Evolutionary conservation across 2,329 filamentous ascomycete species (phyloP).

Genomic region (Aspergillus ochraceoroseus): DNA sequence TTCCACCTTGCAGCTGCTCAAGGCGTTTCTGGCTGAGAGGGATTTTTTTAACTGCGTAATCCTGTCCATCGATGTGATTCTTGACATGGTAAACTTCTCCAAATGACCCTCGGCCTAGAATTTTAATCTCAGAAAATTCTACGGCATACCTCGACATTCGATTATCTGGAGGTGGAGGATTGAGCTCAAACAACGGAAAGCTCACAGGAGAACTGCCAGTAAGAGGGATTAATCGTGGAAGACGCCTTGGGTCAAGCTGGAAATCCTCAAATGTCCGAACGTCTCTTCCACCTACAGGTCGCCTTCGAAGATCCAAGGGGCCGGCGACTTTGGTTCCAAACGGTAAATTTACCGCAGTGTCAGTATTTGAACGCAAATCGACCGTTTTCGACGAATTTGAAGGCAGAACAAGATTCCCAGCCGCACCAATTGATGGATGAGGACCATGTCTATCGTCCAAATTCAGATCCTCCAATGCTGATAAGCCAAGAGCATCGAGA

Average conservation of each 20-base stretch:
- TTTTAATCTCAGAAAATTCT: constrained; percentile 51
- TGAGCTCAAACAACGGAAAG: constrained; percentile 29
- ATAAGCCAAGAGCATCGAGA: constrained; percentile 39
- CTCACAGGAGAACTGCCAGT: constrained; percentile 32
- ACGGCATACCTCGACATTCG: constrained; percentile 44
- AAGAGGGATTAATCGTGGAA: constrained; percentile 24
- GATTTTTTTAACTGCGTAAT: constrained; percentile 65
- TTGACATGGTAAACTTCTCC: constrained; percentile 59
- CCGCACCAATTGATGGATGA: constrained; percentile 21
- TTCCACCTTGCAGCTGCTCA: constrained; percentile 49
- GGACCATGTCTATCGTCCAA: constrained; percentile 21
- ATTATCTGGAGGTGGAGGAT: constrained; percentile 22
- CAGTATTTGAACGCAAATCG: constrained; percentile 17
- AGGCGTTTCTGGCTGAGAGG: constrained; percentile 52
- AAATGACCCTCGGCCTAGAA: constrained; percentile 62
- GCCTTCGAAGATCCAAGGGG: constrained; percentile 20
- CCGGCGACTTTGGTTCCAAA: constrained; percentile 10
- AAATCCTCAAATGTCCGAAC: constrained; percentile 23
- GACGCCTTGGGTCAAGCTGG: constrained; percentile 22
- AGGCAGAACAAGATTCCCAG: constrained; percentile 23
- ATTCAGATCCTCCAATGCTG: constrained; percentile 36
- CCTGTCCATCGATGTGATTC: constrained; percentile 57
- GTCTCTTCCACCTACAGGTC: constrained; percentile 16
- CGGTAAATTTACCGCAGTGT: constrained; percentile 15
- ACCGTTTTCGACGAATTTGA: constrained; percentile 19